Percentiles rank a stretch among this genome's conserved stretches.
phyloP scores from a whole-genome alignment of 306 rosid genomes.

The Gleditsia sinensis region DNA sequence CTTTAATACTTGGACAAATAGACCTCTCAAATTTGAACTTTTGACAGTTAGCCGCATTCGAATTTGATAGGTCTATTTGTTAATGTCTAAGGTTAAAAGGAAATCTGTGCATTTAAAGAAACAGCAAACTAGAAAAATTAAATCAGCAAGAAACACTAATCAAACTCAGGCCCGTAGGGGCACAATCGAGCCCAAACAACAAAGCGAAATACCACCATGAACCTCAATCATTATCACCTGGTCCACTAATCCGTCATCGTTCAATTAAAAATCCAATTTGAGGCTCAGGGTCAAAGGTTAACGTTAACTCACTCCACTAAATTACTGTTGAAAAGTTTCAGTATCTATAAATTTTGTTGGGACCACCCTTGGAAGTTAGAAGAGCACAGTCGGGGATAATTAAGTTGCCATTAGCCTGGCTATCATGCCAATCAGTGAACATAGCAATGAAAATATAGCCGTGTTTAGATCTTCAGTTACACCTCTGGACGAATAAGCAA shows the following conservation, averaged over 20 bases:
- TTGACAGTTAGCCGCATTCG: too few relatives aligned
- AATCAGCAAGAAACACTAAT: not conserved
- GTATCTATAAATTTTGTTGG: not conserved
- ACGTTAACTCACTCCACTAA: too few relatives aligned
- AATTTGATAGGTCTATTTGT: too few relatives aligned
- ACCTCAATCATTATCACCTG: not conserved
- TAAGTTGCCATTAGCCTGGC: not conserved
- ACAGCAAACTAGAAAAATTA: too few relatives aligned
- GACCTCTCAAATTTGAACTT: too few relatives aligned
- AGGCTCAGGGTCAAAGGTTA: not conserved
- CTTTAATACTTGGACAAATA: too few relatives aligned
- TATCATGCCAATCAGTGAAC: not conserved
- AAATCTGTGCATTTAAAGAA: too few relatives aligned
- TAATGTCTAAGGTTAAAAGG: too few relatives aligned
- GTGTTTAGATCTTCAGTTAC: not conserved
- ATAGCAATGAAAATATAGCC: not conserved
- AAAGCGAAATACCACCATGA: not conserved
- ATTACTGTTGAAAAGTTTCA: not conserved
- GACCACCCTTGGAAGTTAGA: not conserved
- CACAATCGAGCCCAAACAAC: too few relatives aligned
- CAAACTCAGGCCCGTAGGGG: not conserved
- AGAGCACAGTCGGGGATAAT: not conserved
- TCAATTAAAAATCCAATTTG: not conserved
- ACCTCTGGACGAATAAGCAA: not conserved
- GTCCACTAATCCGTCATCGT: not conserved